Conservation (phyloP, 306 rosid genomes). For the Castanopsis chinensis region DNA sequence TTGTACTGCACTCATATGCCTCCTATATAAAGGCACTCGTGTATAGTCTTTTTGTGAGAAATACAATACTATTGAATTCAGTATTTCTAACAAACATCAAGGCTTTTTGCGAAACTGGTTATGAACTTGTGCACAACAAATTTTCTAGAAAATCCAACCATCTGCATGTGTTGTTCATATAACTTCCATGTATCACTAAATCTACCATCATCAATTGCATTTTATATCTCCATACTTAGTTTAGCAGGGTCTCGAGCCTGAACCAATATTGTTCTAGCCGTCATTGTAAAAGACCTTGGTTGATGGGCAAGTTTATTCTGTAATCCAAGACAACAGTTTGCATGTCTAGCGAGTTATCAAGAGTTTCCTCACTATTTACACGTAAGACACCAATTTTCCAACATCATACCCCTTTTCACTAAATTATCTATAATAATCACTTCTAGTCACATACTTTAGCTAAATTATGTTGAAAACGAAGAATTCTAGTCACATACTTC, state of each 20-base stretch:
- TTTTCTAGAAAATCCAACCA: constrained; percentile 83
- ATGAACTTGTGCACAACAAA: constrained; percentile 56
- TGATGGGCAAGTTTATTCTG: constrained; percentile 18
- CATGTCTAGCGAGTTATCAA: background rate
- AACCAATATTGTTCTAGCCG: constrained; percentile 53
- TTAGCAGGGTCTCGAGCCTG: constrained; percentile 79
- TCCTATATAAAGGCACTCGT: no score
- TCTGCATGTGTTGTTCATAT: constrained; percentile 64
- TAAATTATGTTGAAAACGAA: no score
- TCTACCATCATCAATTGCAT: constrained; percentile 46
- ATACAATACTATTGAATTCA: no score
- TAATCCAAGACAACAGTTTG: constrained; percentile 19
- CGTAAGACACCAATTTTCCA: no score
- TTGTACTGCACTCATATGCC: no score
- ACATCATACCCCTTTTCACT: no score
- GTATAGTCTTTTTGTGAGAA: no score
- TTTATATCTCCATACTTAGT: constrained; percentile 53
- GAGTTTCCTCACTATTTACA: no score
- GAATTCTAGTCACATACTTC: no score
- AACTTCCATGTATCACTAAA: constrained; percentile 70
- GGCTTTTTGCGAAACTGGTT: constrained; percentile 53
- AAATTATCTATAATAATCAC: no score
- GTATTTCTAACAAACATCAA: no score
- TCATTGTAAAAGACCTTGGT: constrained; percentile 35
- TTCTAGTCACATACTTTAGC: no score